Conservation (phyloP, 257 asterid species). For the Fraxinus anomala region DNA sequence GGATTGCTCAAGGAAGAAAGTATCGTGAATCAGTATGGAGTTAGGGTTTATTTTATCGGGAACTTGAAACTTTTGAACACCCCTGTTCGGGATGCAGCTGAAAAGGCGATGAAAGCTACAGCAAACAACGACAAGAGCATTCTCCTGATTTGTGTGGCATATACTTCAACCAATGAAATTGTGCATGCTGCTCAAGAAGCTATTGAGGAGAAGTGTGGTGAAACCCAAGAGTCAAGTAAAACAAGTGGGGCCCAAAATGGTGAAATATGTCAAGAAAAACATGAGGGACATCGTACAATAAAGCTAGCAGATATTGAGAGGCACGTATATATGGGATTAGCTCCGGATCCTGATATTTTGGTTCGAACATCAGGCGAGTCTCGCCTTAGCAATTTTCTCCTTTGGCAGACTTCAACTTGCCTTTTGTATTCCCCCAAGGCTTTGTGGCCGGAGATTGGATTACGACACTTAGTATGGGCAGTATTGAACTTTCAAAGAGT, state of each 20-base stretch:
- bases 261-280: constrained; percentile 21
- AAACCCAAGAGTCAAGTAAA: constrained; percentile 19
- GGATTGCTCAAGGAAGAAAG: constrained; percentile 64
- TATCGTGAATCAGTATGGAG: constrained; percentile 55
- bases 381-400: constrained; percentile 63
- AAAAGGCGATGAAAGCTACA: constrained; percentile 65
- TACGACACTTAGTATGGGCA: constrained; percentile 70
- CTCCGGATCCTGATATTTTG: constrained; percentile 73
- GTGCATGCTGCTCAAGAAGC: constrained; percentile 51
- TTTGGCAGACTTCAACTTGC: constrained; percentile 71
- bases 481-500: constrained; percentile 60
- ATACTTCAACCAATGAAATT: constrained; percentile 75
- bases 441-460: constrained; percentile 77
- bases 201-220: constrained; percentile 39
- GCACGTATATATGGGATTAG: constrained; percentile 63
- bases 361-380: constrained; percentile 60
- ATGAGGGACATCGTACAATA: constrained; percentile 21
- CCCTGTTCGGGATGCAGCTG: constrained; percentile 60
- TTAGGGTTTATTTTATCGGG: constrained; percentile 65
- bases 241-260: background rate
- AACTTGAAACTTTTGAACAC: constrained; percentile 56
- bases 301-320: constrained; percentile 59
- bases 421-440: constrained; percentile 61
- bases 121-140: constrained; percentile 37
- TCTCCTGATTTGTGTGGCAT: constrained; percentile 67